Conservation (phyloP, 108 stramenopile species). For the Nannochloropsis oceanica region DNA sequence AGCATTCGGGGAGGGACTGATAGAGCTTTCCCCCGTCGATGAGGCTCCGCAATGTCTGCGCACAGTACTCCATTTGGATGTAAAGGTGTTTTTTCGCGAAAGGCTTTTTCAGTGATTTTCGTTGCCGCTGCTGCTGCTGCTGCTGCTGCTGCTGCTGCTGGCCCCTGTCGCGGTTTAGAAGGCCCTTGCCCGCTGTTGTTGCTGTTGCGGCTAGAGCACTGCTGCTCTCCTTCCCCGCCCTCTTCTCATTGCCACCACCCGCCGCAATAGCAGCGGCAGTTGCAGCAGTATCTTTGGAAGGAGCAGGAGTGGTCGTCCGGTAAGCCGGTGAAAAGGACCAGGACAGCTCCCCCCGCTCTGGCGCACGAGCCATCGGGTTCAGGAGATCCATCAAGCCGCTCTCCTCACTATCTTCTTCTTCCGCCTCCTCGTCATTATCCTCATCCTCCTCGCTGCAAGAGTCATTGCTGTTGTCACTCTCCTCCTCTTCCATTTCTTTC, state of each 20-base stretch:
- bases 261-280: background rate
- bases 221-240: no score
- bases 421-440: background rate
- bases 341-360: background rate
- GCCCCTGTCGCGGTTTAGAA: no score
- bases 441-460: background rate
- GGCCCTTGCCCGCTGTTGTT: no score
- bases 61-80: constrained; percentile 37
- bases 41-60: constrained; percentile 18
- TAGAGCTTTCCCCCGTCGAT: constrained; percentile 31
- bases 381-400: background rate
- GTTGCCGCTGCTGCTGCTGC: no score
- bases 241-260: no score
- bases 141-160: no score
- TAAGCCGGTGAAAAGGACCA: background rate
- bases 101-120: no score
- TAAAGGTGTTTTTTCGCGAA: background rate
- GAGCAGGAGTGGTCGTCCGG: background rate
- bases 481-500: background rate
- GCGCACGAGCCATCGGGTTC: background rate
- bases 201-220: no score
- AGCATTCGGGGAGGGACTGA: constrained; percentile 14
- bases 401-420: background rate
- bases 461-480: background rate
- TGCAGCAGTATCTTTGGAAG: background rate